Conservation (phyloP, 2,329 filamentous ascomycete species). For the Aspergillus nomiae region DNA sequence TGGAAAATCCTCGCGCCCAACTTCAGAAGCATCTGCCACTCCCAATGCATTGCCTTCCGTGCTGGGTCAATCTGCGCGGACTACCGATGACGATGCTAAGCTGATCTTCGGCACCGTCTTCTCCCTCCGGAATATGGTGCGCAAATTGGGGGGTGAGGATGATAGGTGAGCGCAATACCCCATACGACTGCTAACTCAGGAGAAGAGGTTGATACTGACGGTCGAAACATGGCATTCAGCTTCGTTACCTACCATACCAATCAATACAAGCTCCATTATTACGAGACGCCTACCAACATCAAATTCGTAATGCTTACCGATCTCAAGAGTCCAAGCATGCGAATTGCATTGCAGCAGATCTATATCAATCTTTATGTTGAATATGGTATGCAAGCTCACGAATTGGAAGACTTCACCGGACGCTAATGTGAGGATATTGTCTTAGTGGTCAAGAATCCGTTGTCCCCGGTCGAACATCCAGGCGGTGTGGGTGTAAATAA, state of each 20-base stretch:
- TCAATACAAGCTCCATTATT: conserved; percentile 98
- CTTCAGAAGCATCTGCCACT: conserved; percentile 50
- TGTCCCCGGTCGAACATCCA: conserved; percentile 63
- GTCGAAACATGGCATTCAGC: conserved; percentile 47
- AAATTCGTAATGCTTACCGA: conserved; percentile 98
- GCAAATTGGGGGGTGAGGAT: conserved; percentile 89
- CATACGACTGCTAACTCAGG: not conserved
- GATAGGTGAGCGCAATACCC: conserved; percentile 58
- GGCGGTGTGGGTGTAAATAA: conserved; percentile 65
- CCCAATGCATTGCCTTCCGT: conserved; percentile 44
- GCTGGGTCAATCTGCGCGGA: conserved; percentile 46
- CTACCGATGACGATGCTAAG: conserved; percentile 83
- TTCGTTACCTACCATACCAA: conserved; percentile 92
- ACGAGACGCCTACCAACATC: conserved; percentile 93
- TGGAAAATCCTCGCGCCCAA: conserved; percentile 51
- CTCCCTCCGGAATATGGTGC: conserved; percentile 93
- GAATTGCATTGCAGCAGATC: conserved; percentile 94
- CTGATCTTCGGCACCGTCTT: conserved; percentile 97
- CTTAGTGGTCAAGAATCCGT: conserved; percentile 65
- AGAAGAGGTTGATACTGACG: not conserved
- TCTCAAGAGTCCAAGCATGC: conserved; percentile 83
- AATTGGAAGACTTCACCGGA: not conserved
- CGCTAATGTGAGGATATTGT: not conserved
- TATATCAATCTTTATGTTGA: conserved; percentile 98
- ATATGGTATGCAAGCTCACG: conserved; percentile 62